Conservation (phyloP, 1,139 yeast species). For the Scheffersomyces parashehatae region DNA sequence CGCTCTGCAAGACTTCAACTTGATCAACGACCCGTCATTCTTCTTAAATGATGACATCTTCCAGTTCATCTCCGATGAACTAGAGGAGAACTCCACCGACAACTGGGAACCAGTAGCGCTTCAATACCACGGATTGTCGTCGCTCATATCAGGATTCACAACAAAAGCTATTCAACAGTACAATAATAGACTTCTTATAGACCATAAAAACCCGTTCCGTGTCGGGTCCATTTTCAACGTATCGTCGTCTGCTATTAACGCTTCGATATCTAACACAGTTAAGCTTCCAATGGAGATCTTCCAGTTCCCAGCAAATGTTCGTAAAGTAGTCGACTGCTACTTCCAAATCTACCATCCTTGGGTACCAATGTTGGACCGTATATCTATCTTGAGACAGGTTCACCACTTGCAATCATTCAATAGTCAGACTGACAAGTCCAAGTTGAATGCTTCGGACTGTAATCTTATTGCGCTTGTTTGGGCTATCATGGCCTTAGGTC, state of each 20-base stretch:
- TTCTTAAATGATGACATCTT: slow-evolving; percentile 18
- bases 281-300: slow-evolving; percentile 21
- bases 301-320: slow-evolving; percentile 17
- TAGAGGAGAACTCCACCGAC: slow-evolving; percentile 11
- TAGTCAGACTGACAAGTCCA: slow-evolving; percentile 1
- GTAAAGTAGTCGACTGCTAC: slow-evolving; percentile 16
- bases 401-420: slow-evolving; percentile 5
- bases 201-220: slow-evolving; percentile 17
- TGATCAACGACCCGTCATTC: slow-evolving; percentile 17
- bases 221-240: slow-evolving; percentile 26
- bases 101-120: slow-evolving; percentile 23
- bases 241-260: slow-evolving; percentile 14
- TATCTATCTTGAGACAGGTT: slow-evolving; percentile 16
- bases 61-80: slow-evolving; percentile 14
- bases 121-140: slow-evolving; percentile 24
- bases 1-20: slow-evolving; percentile 4
- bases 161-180: slow-evolving; percentile 10
- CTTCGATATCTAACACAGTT: slow-evolving; percentile 9
- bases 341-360: slow-evolving; percentile 20
- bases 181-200: slow-evolving; percentile 4
- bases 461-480: slow-evolving; percentile 22
- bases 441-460: slow-evolving; percentile 16
- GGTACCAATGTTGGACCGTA: slow-evolving; percentile 24
- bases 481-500: slow-evolving; percentile 22
- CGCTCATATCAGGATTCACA: slow-evolving; percentile 24